phyloP scores from a whole-genome alignment of 2,329 filamentous ascomycete genomes.

The Pestalotiopsis sp. region DNA sequence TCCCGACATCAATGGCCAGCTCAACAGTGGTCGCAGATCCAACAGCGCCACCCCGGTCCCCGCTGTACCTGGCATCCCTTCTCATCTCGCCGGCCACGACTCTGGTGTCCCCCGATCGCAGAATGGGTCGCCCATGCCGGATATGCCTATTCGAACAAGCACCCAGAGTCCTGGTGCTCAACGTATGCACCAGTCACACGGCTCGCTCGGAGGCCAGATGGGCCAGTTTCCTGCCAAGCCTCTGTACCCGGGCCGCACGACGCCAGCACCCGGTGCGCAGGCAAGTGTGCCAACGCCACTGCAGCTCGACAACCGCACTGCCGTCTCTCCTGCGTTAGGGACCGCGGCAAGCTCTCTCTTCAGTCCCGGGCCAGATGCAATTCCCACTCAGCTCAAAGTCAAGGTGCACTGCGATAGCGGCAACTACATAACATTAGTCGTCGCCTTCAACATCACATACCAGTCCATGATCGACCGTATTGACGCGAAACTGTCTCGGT shows the following conservation, averaged over 20 bases:
- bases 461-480: constrained; percentile 93
- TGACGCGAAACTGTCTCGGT: constrained; percentile 88
- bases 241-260: constrained; percentile 51
- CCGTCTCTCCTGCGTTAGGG: constrained; percentile 50
- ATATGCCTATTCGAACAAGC: constrained; percentile 67
- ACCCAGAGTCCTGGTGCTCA: constrained; percentile 73
- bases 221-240: constrained; percentile 59
- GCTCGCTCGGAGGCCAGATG: constrained; percentile 55
- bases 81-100: constrained; percentile 57
- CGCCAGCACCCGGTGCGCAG: constrained; percentile 40
- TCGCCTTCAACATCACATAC: constrained; percentile 92
- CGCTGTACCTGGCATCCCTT: constrained; percentile 75
- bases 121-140: constrained; percentile 74
- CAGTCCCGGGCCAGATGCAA: constrained; percentile 50
- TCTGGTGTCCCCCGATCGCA: constrained; percentile 75
- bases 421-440: constrained; percentile 93
- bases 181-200: constrained; percentile 52
- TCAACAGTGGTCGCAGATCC: constrained; percentile 57
- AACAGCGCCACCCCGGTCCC: constrained; percentile 62
- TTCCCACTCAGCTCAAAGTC: constrained; percentile 84
- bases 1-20: constrained; percentile 82
- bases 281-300: constrained; percentile 35
- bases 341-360: constrained; percentile 37
- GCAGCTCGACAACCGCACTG: constrained; percentile 41
- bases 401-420: constrained; percentile 87